Base-by-base conservation (phyloP, 768 basidiomycete species). In the Suillus weaverae region DNA sequence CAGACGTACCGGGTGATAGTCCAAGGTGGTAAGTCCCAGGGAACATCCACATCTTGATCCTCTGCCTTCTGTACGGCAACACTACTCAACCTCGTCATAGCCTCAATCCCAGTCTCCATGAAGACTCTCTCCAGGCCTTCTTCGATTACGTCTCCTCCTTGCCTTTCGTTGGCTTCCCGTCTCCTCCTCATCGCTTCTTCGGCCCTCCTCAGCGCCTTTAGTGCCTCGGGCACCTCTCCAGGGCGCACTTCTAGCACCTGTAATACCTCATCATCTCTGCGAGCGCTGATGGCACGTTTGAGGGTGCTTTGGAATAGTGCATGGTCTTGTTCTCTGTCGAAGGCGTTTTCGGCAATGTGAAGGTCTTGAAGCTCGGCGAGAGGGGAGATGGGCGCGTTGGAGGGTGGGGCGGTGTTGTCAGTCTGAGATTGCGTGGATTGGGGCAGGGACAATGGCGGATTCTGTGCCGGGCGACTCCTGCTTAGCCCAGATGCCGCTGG, bases 61-160 rank as follows among this genome's bases (percentile, higher is more conserved):
- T 32, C 38, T 62, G 39, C 71, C 61, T 62, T 72, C 67, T 32
- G 68, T 54, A 44, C 65, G 66, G 20, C 66, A 20, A 51, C 63
- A 35, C 72, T 73, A 67, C 86, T 88, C 79, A 92, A 76, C 67
- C 89, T 79, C 62, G 86, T 77, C 68, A 92, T 79, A 5, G 89
- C 88, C 61, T 91, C 90, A 61, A 92, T 87, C 6, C 89, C 87
- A 39, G 81, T 84, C 72, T 91, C 89, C 62, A 91, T 82, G 72
- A 91, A 91, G 73, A 89, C 87, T 41, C 81, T 81, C 67, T 91
- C 86, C 18, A 60, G n/a, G 9, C 54, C 61, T 7, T 54, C 59
- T 18, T 30, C 57, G 2, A 59, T 20, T 1, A 11, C 5, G 0
- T 26, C 38, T 4, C 57, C 26, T 32, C 39, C 57, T 41, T 41